Evolutionary conservation across 2,329 filamentous ascomycete species (phyloP), one percentile per base, ranked within the genome.

Genomic region (Clonostachys byssicola): DNA sequence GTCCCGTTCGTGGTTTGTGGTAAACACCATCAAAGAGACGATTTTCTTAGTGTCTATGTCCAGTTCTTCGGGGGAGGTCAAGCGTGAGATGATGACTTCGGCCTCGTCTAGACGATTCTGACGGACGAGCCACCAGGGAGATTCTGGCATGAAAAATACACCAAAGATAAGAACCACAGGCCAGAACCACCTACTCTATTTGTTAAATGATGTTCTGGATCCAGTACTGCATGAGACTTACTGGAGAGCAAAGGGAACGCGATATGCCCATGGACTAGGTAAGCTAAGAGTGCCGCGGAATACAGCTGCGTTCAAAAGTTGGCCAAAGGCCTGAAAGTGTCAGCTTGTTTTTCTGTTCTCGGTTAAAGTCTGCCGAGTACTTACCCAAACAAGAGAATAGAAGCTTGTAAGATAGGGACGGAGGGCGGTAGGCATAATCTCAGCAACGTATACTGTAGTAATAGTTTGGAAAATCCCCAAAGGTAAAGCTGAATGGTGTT

Each of bases 11-110:
- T 80, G 68, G 41, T 80, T 74, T 43, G 80, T 70, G 34, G 72
- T 74, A 59, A 77, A 76, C 52, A 70, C 68, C 68, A 81, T 80
- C 75, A 81, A 80, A 34, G 77, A 71, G 43, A 80, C 68, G 18
- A 71, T 63, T 52, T 78, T 59, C 3, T 52, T 48, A 0, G 42
- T 3, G 17, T 59, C 58, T n/a, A 44, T 34, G 18, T 44, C n/a
- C 9, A 34, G 43, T 23, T 57, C 53, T 0, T 17, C 18, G 13
- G 43, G 17, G 42, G 20, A 33, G 35, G 43, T 34, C 43, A 18
- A 41, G n/a, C 42, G 33, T 30, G 45, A 44, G n/a, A 44, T 18
- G 14, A 34, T 16, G 43, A 35, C 43, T 12, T 34, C 34, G 20
- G 65, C 70, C 7, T 62, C 63, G 4, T 65, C 60, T 18, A 62